These are phyloP conservation scores for Exserohilum rostratum DNA, from an alignment of 2,329 filamentous ascomycete species.

Conservation along the genomic window DNA sequence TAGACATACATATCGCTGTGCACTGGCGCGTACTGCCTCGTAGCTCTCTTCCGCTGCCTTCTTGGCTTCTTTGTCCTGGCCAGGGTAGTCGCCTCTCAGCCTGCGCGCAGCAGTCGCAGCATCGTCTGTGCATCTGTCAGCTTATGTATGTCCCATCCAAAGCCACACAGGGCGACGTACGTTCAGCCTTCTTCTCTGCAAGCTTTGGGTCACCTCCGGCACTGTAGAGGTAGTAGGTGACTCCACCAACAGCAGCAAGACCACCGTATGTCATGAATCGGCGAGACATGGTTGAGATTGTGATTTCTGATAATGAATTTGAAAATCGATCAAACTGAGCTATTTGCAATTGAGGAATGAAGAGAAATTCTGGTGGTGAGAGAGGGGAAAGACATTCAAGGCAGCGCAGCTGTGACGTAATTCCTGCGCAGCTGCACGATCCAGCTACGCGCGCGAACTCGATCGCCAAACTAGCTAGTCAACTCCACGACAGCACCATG, in stretches of 20 bases:
- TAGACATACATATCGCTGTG: conserved; percentile 38
- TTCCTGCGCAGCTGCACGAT: conserved; percentile 28
- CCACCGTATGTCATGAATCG: conserved; percentile 37
- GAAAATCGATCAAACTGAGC: conserved; percentile 5
- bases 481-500: conserved; percentile 9
- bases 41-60: conserved; percentile 63
- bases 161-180: conserved; percentile 59
- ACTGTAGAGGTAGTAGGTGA: conserved; percentile 86
- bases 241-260: conserved; percentile 61
- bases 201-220: conserved; percentile 81
- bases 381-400: conserved; percentile 35
- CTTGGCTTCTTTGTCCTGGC: conserved; percentile 66
- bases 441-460: conserved; percentile 18
- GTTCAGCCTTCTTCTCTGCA: conserved; percentile 85
- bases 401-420: conserved; percentile 35
- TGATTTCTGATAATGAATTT: conserved; percentile 7
- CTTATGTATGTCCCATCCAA: not conserved
- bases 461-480: conserved; percentile 24
- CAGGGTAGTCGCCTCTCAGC: conserved; percentile 69
- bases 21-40: conserved; percentile 56
- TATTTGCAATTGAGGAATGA: conserved; percentile 9
- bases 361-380: conserved; percentile 4
- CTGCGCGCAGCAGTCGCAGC: conserved; percentile 71
- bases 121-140: conserved; percentile 66
- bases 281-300: conserved; percentile 35